A percentile compares a stretch with the other conserved stretches of the same genome.
Evolutionary conservation across 495 filamentous ascomycete species (phyloP).

Genomic region (Penicillium dipodomyicola): DNA sequence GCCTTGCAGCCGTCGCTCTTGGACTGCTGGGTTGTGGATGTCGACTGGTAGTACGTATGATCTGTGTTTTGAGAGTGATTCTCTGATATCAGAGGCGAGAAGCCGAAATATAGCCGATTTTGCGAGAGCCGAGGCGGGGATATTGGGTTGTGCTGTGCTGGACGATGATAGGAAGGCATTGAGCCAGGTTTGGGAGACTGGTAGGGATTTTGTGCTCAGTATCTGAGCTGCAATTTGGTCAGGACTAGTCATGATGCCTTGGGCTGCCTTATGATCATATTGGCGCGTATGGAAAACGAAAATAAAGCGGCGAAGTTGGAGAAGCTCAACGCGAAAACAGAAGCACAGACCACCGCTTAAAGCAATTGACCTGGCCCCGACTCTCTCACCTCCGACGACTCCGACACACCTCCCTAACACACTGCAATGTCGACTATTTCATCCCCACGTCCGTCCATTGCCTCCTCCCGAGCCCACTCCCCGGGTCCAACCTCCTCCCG

Average conservation of each 20-base stretch:
- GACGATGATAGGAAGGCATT: slow-evolving; percentile 38
- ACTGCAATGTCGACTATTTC: slow-evolving; percentile 73
- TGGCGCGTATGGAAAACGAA: slow-evolving; percentile 1
- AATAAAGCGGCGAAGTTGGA: slow-evolving; percentile 6
- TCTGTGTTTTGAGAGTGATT: slow-evolving; percentile 50
- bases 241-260: slow-evolving; percentile 34
- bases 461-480: slow-evolving; percentile 60
- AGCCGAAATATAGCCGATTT: slow-evolving; percentile 81
- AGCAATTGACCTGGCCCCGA: slow-evolving; percentile 18
- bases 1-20: slow-evolving; percentile 52
- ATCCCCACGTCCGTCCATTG: slow-evolving; percentile 66
- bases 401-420: slow-evolving; percentile 7
- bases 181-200: slow-evolving; percentile 45
- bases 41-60: slow-evolving; percentile 57
- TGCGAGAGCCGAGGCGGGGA: slow-evolving; percentile 67
- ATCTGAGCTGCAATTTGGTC: slow-evolving; percentile 47
- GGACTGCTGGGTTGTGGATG: slow-evolving; percentile 48
- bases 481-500: slow-evolving; percentile 66
- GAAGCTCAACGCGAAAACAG: slow-evolving; percentile 10
- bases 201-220: slow-evolving; percentile 41
- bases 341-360: slow-evolving; percentile 37
- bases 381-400: slow-evolving; percentile 9
- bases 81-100: slow-evolving; percentile 71
- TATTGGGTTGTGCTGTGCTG: slow-evolving; percentile 43
- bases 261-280: neutral